Conservation (phyloP, 495 filamentous ascomycete species). For the Pyrenula aspistea region DNA sequence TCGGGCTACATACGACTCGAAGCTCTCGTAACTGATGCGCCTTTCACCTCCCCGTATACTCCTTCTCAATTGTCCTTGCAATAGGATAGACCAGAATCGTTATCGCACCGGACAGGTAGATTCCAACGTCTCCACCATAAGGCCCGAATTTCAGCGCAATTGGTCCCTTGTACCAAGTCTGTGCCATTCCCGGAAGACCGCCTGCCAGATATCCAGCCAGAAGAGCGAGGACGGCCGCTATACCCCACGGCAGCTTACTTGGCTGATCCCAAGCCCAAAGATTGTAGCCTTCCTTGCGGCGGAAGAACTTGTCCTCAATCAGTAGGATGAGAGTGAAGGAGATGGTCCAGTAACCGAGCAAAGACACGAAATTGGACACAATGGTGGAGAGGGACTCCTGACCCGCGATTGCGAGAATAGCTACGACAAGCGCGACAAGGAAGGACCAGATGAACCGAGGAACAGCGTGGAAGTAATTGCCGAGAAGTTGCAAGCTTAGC, state of each 20-base stretch:
- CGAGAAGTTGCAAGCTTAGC: slow-evolving; percentile 28
- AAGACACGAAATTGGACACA: slow-evolving; percentile 22
- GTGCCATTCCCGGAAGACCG: slow-evolving; percentile 23
- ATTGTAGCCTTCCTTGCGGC: slow-evolving; percentile 18
- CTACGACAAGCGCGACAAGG: slow-evolving; percentile 24
- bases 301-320: slow-evolving; percentile 9
- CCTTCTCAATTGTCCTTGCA: slow-evolving; percentile 13
- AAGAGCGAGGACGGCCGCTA: slow-evolving; percentile 19
- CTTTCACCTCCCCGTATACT: slow-evolving; percentile 18
- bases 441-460: slow-evolving; percentile 31
- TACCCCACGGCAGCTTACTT: slow-evolving; percentile 17
- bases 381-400: slow-evolving; percentile 24
- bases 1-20: no score
- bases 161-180: slow-evolving; percentile 23
- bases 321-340: slow-evolving; percentile 9
- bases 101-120: slow-evolving; percentile 17
- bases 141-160: slow-evolving; percentile 14
- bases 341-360: slow-evolving; percentile 21
- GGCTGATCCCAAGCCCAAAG: slow-evolving; percentile 24
- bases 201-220: slow-evolving; percentile 18
- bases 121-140: slow-evolving; percentile 18
- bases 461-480: slow-evolving; percentile 24
- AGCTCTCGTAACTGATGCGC: no score
- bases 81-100: slow-evolving; percentile 12
- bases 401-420: slow-evolving; percentile 27